Evolutionary conservation across 192 early-diverging fungal genomes (phyloP), one percentile per base, ranked within the genome.

Genomic region (Lobosporangium transversale): DNA sequence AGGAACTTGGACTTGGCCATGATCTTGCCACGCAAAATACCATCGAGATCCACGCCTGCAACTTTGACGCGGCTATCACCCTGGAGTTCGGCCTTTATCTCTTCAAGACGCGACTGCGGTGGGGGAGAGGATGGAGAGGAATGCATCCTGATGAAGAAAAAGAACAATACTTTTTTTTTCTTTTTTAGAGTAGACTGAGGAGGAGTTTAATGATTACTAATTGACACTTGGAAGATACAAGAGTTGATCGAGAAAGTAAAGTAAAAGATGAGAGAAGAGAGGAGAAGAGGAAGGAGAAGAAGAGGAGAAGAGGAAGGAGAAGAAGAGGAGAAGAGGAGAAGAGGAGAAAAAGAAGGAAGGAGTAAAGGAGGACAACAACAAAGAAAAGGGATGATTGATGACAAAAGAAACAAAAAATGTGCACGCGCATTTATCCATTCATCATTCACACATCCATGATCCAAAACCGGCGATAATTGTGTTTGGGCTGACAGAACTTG

Each of bases 11-110:
- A 60, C 49, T 85, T 87, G 43, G 67, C 62, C 69, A 94, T 84
- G 36, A 91, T 61, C 67, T 94, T 94, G 18, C 93, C 93, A 35
- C 89, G 82, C n/a, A 91, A 64, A 44, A 91, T 83, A 37, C 91
- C 91, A 50, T 93, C 91, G 53, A 91, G 84, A 62, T 93, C 91
- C 18, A 86, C 83, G 18, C 78, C 78, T 3, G 91, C 88, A 12
- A 93, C 83, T 31, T 89, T 87, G 45, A 89, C 75, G 15, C 75
- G 68, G 26, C 35, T 48, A 58, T 89, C 88, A 26, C 80, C 55
- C 31, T 55, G 49, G 14, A 89, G 65, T 26, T 69, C 17, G 0
- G 43, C 23, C 8, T 66, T 65, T 31, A 84, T 23, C 7, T 73
- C 67, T 27, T 84, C 81, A 18, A 59, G 37, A 26, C 36, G 21